phyloP scores from a whole-genome alignment of 2,329 filamentous ascomycete species.

The Ceratocystis ficicola region DNA sequence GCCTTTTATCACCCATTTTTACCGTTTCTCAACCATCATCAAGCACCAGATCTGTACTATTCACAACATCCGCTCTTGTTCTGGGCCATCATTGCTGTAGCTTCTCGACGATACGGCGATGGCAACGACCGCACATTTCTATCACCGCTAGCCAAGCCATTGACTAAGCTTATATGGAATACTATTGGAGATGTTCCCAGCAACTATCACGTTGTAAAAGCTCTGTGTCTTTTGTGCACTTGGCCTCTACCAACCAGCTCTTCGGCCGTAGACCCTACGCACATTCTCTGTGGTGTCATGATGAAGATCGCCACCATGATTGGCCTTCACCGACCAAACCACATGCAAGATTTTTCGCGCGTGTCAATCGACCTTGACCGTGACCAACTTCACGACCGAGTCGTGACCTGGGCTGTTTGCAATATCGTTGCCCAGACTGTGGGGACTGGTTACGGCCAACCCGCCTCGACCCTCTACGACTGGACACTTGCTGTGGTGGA shows the following conservation, averaged over 20 bases:
- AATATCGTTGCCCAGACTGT: constrained; percentile 74
- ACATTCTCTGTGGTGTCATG: constrained; percentile 71
- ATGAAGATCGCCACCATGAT: constrained; percentile 80
- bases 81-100: constrained; percentile 70
- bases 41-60: constrained; percentile 61
- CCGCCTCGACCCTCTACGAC: constrained; percentile 64
- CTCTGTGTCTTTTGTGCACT: constrained; percentile 64
- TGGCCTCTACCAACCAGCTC: constrained; percentile 77
- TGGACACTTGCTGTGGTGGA: constrained; percentile 54
- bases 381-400: constrained; percentile 65
- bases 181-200: constrained; percentile 67
- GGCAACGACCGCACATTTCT: constrained; percentile 52
- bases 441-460: constrained; percentile 73
- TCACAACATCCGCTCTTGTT: constrained; percentile 70
- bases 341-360: constrained; percentile 72
- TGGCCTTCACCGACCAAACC: constrained; percentile 65
- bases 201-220: constrained; percentile 70
- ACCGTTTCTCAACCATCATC: constrained; percentile 56
- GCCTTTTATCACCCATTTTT: constrained; percentile 64
- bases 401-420: constrained; percentile 73
- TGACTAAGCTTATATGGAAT: constrained; percentile 62
- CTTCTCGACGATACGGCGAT: constrained; percentile 52
- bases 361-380: constrained; percentile 63
- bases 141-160: constrained; percentile 52
- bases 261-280: constrained; percentile 66